Evolutionary conservation across 1,139 yeast species (phyloP), one percentile per base, ranked within the genome.

Genomic region (Geotrichum citri-aurantii): DNA sequence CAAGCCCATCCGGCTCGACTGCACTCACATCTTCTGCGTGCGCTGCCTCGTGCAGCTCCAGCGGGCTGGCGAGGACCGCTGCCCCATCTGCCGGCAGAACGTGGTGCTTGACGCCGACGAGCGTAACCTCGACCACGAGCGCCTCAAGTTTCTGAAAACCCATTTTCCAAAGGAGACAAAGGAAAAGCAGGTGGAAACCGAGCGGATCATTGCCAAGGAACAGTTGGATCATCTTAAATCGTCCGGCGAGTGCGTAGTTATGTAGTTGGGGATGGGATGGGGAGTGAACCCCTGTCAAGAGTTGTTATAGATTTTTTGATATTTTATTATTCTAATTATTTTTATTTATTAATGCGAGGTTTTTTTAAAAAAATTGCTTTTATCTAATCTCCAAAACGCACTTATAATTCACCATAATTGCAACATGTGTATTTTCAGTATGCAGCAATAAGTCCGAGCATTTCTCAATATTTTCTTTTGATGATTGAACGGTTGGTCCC

Each of bases 21-120:
- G 93, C 69, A 79, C 80, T 1, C 93, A 86, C 68, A 73, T 85
- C 29, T 86, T 86, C 69, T 86, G 93, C 69, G 84, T 86, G 2
- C 71, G 91, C 55, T 86, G 93, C 65, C 71, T 86, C 61, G 86
- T 86, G 19, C 85, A 84, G 64, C 67, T 86, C 65, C 87, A 86
- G 67, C 77, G 86, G 57, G 78, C 80, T 54, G 72, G 72, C 10
- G 83, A 82, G 63, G 78, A 78, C 48, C 79, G 80, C 63, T 86
- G 93, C 69, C 93, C 93, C 0, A 74, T 86, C 49, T 86, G 93
- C 68, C 74, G 93, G 54, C 76, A 77, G 23, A 70, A 75, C 24
- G 86, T 84, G 1, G 81, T 86, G 14, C 67, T 78, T 63, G 60
- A 73, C 49, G 91, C 92, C 0, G 86, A 85, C 64, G 81, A 83